Conservation (phyloP, 148 eudicot species). For the Camellia sinensis region DNA sequence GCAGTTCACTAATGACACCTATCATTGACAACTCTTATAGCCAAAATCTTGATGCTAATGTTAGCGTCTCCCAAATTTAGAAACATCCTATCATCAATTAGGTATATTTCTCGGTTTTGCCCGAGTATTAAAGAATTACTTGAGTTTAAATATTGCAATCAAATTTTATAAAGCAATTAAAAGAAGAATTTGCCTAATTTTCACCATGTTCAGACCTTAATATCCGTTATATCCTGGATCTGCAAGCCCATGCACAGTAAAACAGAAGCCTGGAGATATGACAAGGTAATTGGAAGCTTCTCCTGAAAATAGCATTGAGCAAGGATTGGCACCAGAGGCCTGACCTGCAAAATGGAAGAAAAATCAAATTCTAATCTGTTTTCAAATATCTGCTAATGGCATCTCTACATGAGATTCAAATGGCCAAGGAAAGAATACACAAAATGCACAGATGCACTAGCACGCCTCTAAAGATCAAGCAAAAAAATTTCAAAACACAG, state of each 20-base stretch:
- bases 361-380: background rate
- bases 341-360: constrained; percentile 4
- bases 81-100: background rate
- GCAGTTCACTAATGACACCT: background rate
- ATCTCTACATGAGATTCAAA: background rate
- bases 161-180: too few relatives aligned
- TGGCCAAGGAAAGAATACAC: background rate
- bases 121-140: background rate
- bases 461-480: background rate
- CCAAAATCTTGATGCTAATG: background rate
- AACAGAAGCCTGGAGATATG: too few relatives aligned
- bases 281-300: too few relatives aligned
- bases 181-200: too few relatives aligned
- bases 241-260: too few relatives aligned
- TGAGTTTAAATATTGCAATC: too few relatives aligned
- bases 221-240: too few relatives aligned
- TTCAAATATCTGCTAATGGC: background rate
- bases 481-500: too few relatives aligned
- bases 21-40: background rate
- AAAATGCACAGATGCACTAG: too few relatives aligned
- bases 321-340: background rate
- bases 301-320: constrained; percentile 17
- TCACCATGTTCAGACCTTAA: too few relatives aligned
- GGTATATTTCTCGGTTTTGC: background rate
- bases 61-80: constrained; percentile 1